Percentiles rank a stretch among this genome's conserved stretches.
Conservation (phyloP, 2,329 filamentous ascomycete genomes). For the Cladophialophora exuberans region DNA sequence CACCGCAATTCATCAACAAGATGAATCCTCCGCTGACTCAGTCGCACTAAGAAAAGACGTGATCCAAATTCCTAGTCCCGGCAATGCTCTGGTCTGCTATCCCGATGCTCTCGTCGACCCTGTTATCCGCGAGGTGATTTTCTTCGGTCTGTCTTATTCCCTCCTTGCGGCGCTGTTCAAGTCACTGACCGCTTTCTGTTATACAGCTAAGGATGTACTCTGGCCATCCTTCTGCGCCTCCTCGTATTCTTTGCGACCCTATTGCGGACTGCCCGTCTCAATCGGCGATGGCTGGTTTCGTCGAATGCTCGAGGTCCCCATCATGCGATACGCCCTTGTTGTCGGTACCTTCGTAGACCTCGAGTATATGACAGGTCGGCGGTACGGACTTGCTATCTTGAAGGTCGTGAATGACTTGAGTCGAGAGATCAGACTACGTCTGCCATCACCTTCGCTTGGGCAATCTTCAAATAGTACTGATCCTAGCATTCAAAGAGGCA, state of each 20-base stretch:
- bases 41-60: too few species aligned
- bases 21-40: too few species aligned
- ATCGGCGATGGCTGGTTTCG: neutral
- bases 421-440: constrained; percentile 1
- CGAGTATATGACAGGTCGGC: neutral
- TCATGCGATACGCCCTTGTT: constrained; percentile 10
- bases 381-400: neutral
- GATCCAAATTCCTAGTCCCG: neutral
- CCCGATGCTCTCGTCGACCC: constrained; percentile 2
- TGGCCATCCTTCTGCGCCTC: constrained; percentile 8
- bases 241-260: neutral
- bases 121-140: constrained; percentile 3
- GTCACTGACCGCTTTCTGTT: neutral
- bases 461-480: neutral
- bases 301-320: neutral
- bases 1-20: too few species aligned
- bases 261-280: neutral
- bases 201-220: constrained; percentile 1
- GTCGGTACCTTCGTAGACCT: constrained; percentile 2
- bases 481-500: neutral
- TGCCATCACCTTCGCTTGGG: neutral
- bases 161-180: neutral
- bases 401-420: neutral
- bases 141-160: neutral
- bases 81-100: neutral